Percentiles rank a stretch among this genome's conserved stretches.
Evolutionary conservation across 306 rosid species (phyloP).

Genomic region (Medicago arabica): DNA sequence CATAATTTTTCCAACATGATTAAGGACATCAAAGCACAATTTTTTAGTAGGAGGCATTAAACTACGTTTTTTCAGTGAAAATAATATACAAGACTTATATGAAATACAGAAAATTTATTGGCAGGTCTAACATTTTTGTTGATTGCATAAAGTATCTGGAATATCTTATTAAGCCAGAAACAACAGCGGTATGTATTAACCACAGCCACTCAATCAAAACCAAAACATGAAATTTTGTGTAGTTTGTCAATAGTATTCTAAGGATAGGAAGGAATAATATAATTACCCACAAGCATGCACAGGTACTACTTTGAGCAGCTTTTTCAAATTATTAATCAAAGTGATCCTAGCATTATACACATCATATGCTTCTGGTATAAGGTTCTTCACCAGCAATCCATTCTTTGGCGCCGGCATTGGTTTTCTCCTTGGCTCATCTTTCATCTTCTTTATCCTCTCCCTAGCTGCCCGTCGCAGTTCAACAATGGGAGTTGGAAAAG

Average conservation of each 20-base stretch:
- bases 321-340: constrained; percentile 89
- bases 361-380: constrained; percentile 73
- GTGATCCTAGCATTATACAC: constrained; percentile 81
- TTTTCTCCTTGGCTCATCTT: constrained; percentile 64
- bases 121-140: constrained; percentile 26
- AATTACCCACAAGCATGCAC: constrained; percentile 95
- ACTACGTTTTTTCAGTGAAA: constrained; percentile 16
- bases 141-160: neutral
- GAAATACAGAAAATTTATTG: constrained; percentile 1
- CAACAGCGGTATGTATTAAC: constrained; percentile 1
- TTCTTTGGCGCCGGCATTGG: constrained; percentile 78
- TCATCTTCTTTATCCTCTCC: constrained; percentile 82
- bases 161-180: constrained; percentile 30
- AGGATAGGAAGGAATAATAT: constrained; percentile 33
- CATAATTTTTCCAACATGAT: constrained; percentile 41
- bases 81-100: constrained; percentile 5
- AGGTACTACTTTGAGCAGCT: constrained; percentile 74
- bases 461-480: constrained; percentile 95
- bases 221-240: neutral
- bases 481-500: constrained; percentile 82
- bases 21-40: constrained; percentile 4
- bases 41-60: neutral
- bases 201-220: constrained; percentile 10
- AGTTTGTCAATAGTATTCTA: constrained; percentile 20
- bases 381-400: constrained; percentile 81